These are phyloP conservation scores for Trichoderma koningiopsis DNA, from an alignment of 2,329 filamentous ascomycete genomes.

Conservation along the genomic window DNA sequence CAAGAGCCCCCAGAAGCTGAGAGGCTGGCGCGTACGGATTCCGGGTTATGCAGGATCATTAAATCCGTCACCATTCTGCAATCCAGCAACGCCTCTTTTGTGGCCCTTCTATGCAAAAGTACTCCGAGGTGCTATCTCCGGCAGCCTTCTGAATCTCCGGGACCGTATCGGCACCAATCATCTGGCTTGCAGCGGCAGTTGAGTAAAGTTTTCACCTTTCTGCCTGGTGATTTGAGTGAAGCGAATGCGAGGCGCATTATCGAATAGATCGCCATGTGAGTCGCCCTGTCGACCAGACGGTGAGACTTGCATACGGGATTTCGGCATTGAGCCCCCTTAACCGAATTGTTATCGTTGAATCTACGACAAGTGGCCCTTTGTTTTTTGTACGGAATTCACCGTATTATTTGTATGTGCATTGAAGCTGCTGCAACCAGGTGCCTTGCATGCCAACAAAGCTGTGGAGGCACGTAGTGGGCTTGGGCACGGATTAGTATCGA, in stretches of 20 bases:
- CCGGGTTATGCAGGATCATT: neutral
- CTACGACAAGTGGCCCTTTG: neutral
- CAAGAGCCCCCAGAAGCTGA: neutral
- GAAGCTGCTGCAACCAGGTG: neutral
- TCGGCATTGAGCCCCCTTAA: conserved; percentile 10
- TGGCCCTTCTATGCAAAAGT: conserved; percentile 7
- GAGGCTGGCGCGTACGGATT: conserved; percentile 18
- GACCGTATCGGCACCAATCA: conserved; percentile 11
- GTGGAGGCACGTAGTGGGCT: neutral
- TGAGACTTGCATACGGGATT: neutral
- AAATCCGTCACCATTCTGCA: conserved; percentile 8
- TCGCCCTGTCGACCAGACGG: neutral
- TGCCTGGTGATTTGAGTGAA: neutral
- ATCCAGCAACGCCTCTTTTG: neutral
- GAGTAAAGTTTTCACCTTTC: neutral
- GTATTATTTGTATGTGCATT: neutral
- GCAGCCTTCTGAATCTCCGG: conserved; percentile 4
- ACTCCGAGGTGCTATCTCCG: conserved; percentile 19
- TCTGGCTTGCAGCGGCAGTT: neutral
- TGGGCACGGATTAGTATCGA: neutral
- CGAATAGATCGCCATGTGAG: neutral
- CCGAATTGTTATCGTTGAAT: neutral
- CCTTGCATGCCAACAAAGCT: neutral
- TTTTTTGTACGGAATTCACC: neutral
- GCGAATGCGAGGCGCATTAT: neutral